These are phyloP conservation scores for Mentha longifolia DNA, from an alignment of 257 asterid species.

Conservation along the genomic window DNA sequence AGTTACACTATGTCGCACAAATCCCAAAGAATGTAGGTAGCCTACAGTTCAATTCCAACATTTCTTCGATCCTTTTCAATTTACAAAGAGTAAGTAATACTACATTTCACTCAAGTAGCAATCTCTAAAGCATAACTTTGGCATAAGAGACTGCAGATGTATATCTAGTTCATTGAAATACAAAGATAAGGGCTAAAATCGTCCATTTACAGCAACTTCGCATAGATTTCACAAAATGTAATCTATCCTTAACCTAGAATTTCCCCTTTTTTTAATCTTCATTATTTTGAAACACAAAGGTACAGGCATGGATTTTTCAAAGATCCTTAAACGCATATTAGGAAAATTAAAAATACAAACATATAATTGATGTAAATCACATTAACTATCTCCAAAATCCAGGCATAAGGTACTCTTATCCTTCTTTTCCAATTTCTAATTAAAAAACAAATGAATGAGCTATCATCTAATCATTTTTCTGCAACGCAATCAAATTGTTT, in stretches of 20 bases:
- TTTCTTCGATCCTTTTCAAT: neutral
- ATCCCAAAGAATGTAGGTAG: no score
- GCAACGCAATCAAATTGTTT: neutral
- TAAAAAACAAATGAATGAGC: neutral
- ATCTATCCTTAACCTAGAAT: neutral
- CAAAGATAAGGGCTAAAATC: neutral
- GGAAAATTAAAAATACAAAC: no score
- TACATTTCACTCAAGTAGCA: neutral
- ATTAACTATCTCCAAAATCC: slow-evolving; percentile 6
- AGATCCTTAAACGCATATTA: no score
- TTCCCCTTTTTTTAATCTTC: no score
- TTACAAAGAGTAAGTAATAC: neutral
- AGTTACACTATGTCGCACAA: no score
- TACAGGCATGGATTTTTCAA: no score
- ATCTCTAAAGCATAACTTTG: neutral
- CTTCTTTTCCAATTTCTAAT: neutral
- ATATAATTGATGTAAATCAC: neutral
- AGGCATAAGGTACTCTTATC: neutral
- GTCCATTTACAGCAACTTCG: neutral
- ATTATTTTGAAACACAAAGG: no score
- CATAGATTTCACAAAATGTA: neutral
- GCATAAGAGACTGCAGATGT: slow-evolving; percentile 1
- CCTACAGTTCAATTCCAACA: no score
- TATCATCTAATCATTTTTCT: neutral
- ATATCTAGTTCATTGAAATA: slow-evolving; percentile 12